These are phyloP conservation scores for Fusarium sp. DNA, from an alignment of 2,329 filamentous ascomycete genomes.

Conservation along the genomic window DNA sequence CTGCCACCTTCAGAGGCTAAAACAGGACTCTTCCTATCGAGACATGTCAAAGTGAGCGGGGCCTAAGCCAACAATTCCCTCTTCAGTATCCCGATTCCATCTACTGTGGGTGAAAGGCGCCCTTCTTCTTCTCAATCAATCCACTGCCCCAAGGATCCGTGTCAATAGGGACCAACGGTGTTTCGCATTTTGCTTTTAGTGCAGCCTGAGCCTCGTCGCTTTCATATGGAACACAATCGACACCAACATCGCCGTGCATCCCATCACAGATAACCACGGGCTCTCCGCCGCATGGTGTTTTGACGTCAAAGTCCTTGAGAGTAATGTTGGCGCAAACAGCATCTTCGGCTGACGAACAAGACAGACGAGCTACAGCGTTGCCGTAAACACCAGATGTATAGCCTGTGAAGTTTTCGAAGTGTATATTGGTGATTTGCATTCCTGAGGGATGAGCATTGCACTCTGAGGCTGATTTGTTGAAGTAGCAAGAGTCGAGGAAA, in stretches of 20 bases:
- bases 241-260: constrained; percentile 34
- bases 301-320: constrained; percentile 40
- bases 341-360: constrained; percentile 38
- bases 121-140: constrained; percentile 10
- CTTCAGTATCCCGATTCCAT: too few species aligned
- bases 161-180: constrained; percentile 17
- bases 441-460: constrained; percentile 33
- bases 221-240: constrained; percentile 37
- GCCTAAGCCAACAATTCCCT: too few species aligned
- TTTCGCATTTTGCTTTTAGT: constrained; percentile 20
- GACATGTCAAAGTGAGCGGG: too few species aligned
- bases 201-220: constrained; percentile 21
- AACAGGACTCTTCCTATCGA: too few species aligned
- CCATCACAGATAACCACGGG: constrained; percentile 41
- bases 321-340: constrained; percentile 44
- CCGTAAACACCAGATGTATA: constrained; percentile 43
- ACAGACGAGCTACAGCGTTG: constrained; percentile 35
- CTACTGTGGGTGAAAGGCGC: constrained; percentile 9
- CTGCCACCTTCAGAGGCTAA: too few species aligned
- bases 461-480: constrained; percentile 31
- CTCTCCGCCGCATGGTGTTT: constrained; percentile 36
- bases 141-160: constrained; percentile 21
- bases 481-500: constrained; percentile 44
- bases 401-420: constrained; percentile 44
- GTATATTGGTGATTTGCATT: constrained; percentile 43